Evolutionary conservation across 139 green algal genomes (phyloP), one percentile per base, ranked within the genome.

Genomic region (Chlorella sorokiniana): DNA sequence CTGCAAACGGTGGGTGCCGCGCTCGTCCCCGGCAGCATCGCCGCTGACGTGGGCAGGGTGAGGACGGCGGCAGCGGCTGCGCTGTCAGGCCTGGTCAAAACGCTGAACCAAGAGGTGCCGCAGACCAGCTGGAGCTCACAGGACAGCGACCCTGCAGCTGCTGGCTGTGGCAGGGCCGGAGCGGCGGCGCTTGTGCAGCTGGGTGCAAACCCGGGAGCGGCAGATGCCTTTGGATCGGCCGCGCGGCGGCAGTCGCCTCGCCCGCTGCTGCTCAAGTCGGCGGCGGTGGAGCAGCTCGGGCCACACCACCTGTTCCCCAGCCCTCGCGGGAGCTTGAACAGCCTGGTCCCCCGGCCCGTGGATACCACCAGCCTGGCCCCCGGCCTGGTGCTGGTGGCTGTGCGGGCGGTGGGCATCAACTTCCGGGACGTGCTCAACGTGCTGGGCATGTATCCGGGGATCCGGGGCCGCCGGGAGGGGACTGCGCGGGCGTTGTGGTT

Each of bases 391-490:
- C 63, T 77, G 35, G 56, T 94, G 62, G 79, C 67, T 4, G 90
- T 93, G 25, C 82, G 69, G 54, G 83, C 85, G 25, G 84, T 93
- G 56, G 90, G 90, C 31, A 59, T 93, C 45, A 93, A 93, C 80
- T 93, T 93, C 84, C 78, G 89, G 73, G 89, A 93, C 61, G 89
- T 93, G 48, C 88, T 93, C 25, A 93, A 93, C 70, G 84, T 93
- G n/a, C 78, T 93, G 56, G 90, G 84, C 37, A 94, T 92, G 88
- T 93, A 94, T 68, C 87, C 90, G 23, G 89, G 27, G 90, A 93
- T 64, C 81, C 81, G 27, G 85, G 85, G 3, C 72, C 84, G 23
- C 89, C 89, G 0, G 90, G 90, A 23, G 89, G 89, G 48, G 90
- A 94, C 76, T 91, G 86, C 48, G 80, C 89, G 23, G 90, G 90